phyloP scores from a whole-genome alignment of 331 rosid genomes.

The Acacia pycnantha region DNA sequence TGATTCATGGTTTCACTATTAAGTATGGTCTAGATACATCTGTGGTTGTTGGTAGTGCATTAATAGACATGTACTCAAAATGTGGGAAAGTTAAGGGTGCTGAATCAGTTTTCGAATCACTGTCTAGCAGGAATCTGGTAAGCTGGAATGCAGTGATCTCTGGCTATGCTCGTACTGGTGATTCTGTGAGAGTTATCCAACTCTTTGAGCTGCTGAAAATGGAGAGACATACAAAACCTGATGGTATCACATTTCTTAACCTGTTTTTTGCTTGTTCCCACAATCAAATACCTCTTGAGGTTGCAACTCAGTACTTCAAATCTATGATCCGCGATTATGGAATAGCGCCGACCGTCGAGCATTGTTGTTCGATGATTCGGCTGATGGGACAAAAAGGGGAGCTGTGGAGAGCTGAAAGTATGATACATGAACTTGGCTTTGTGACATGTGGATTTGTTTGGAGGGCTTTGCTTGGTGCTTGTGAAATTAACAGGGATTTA shows the following conservation, averaged over 20 bases:
- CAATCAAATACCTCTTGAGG: constrained; percentile 31
- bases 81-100: constrained; percentile 59
- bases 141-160: constrained; percentile 75
- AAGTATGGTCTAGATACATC: constrained; percentile 54
- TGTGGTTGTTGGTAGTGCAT: constrained; percentile 61
- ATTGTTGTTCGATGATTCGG: constrained; percentile 51
- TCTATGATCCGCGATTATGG: constrained; percentile 36
- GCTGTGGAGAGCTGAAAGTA: constrained; percentile 44
- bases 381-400: constrained; percentile 70
- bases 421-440: constrained; percentile 57
- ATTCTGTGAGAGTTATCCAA: constrained; percentile 24
- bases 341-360: constrained; percentile 44
- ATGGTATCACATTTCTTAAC: constrained; percentile 44
- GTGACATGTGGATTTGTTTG: constrained; percentile 52
- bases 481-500: constrained; percentile 45
- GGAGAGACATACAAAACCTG: constrained; percentile 38
- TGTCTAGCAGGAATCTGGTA: constrained; percentile 50
- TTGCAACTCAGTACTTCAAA: constrained; percentile 26
- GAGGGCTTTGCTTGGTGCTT: constrained; percentile 75
- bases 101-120: constrained; percentile 46
- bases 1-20: constrained; percentile 55
- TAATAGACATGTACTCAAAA: constrained; percentile 77
- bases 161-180: constrained; percentile 65
- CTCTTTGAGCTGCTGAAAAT: constrained; percentile 41
- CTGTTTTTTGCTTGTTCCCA: constrained; percentile 43